Percentiles rank a stretch among this genome's conserved stretches.
Evolutionary conservation across 23 red algal genomes (phyloP).

Genomic region (Chondrus crispus): DNA sequence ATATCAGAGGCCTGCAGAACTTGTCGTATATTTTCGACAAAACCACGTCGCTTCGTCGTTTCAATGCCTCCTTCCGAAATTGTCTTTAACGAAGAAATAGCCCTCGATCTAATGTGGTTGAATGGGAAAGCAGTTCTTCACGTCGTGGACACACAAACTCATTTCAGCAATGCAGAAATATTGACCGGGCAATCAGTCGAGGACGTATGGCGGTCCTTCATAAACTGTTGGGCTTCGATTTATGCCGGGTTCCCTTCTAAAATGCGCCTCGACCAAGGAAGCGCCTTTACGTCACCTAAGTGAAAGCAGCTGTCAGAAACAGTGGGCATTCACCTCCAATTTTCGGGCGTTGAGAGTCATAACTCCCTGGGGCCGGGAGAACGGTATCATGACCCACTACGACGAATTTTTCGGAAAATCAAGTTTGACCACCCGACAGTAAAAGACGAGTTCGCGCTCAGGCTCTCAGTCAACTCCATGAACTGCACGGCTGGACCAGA

Average conservation of each 20-base stretch:
- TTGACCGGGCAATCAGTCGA: background rate
- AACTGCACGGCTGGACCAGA: constrained; percentile 11
- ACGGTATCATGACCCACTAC: background rate
- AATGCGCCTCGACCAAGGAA: constrained; percentile 11
- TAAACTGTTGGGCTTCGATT: background rate
- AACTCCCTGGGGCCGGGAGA: constrained; percentile 22
- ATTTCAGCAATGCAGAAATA: background rate
- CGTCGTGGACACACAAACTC: background rate
- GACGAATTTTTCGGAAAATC: background rate
- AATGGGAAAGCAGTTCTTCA: background rate
- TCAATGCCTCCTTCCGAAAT: background rate
- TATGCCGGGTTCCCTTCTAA: background rate
- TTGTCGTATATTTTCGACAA: background rate
- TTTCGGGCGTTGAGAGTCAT: constrained; percentile 21
- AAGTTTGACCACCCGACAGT: background rate
- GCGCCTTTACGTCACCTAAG: background rate
- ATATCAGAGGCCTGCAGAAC: background rate
- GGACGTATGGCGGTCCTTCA: background rate
- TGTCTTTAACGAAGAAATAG: background rate
- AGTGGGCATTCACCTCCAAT: background rate
- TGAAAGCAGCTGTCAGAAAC: background rate
- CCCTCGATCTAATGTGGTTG: background rate
- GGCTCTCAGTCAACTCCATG: background rate
- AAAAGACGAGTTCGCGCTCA: background rate
- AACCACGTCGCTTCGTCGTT: background rate